Base-by-base conservation (phyloP, 2,329 filamentous ascomycete genomes). In the Fusarium duplospermum region DNA sequence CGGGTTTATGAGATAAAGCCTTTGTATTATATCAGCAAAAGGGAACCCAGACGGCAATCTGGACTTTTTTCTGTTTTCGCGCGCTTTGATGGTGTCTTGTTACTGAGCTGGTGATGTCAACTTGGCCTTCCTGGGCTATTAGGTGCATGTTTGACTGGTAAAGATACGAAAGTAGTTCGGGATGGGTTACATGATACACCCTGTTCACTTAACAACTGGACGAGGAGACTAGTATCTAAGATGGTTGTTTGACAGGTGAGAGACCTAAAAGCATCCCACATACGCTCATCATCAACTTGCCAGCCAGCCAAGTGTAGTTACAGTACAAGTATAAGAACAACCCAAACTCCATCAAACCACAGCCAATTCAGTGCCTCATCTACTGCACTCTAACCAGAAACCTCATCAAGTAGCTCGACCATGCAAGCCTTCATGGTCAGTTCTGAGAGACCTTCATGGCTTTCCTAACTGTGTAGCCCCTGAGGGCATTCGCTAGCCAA, bases 21-120 rank as follows among this genome's bases (percentile, higher is more conserved):
- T 75, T 80, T 80, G 79, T 80, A 80, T 74, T 80, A 80, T 80
- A 80, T 74, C 69, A 78, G 72, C 73, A 79, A 77, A 76, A 71
- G 72, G 73, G 69, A 73, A 74, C 72, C 74, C 71, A 77, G 71
- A 70, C 67, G 72, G 69, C 76, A 76, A 69, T 71, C 56, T 73
- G 71, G 71, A 72, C 74, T 74, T 76, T 76, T 54, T 71, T 68
- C 64, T 76, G 70, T 58, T 77, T 77, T 75, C 69, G 64, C 62
- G 70, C 69, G 67, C 40, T 27, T 56, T 31, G 31, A 45, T 64
- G 13, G 35, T 52, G 27, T 33, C 45, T 56, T 45, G 18, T 20
- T 29, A 8, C 4, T 31, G 27, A 54, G 47, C 7, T 54, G 24
- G 18, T 54, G 47, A 54, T 54, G 27, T 54, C 5, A 31, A 31